Conservation (phyloP, 768 basidiomycete species). For the Galerina marginata region DNA sequence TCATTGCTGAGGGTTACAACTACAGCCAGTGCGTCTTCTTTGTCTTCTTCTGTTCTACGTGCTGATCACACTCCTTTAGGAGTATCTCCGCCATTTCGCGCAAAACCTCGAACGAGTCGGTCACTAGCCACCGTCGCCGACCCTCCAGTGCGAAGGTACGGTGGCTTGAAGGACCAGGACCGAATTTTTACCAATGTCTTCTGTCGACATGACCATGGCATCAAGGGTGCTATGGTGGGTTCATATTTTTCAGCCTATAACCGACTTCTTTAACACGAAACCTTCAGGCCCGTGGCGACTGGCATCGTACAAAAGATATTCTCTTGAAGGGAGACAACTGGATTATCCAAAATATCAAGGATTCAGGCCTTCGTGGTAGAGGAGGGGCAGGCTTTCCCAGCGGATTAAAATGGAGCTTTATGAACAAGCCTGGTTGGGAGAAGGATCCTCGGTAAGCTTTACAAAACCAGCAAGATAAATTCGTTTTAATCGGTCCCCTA, state of each 20-base stretch:
- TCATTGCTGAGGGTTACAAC: constrained; percentile 38
- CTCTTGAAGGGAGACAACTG: constrained; percentile 93
- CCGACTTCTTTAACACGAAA: background rate
- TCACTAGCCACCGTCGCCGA: constrained; percentile 78
- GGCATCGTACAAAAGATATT: constrained; percentile 98
- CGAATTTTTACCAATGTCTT: constrained; percentile 94
- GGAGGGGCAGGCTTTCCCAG: constrained; percentile 98
- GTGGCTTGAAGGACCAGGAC: constrained; percentile 94
- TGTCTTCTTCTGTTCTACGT: background rate
- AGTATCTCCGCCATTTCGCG: constrained; percentile 36
- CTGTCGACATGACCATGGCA: constrained; percentile 85
- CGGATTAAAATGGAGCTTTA: constrained; percentile 97
- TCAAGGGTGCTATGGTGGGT: constrained; percentile 90
- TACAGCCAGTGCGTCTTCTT: constrained; percentile 34
- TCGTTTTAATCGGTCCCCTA: constrained; percentile 28
- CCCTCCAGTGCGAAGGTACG: constrained; percentile 89
- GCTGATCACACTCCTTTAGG: constrained; percentile 18
- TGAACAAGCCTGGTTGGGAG: constrained; percentile 99
- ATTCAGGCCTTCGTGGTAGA: constrained; percentile 92
- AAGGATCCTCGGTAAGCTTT: constrained; percentile 76
- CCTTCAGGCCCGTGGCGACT: constrained; percentile 89
- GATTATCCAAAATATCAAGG: constrained; percentile 97
- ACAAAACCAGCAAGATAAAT: constrained; percentile 6
- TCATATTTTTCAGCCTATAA: background rate
- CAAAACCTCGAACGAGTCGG: constrained; percentile 42